Evolutionary conservation across 2,329 filamentous ascomycete genomes (phyloP).

Genomic region (Ascomycota sp.): DNA sequence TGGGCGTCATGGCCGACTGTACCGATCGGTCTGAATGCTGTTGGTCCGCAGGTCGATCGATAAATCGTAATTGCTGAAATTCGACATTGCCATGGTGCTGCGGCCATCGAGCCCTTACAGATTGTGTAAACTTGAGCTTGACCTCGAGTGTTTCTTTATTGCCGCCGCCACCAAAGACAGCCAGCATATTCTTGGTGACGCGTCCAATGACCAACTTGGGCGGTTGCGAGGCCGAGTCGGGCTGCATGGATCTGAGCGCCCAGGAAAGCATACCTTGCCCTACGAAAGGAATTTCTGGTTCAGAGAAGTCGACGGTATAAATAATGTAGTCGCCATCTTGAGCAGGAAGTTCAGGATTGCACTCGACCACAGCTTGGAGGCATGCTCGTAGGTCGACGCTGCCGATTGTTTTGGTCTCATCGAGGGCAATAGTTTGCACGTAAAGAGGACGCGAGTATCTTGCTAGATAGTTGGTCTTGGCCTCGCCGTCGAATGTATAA

Average conservation of each 20-base stretch:
- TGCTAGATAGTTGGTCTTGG: constrained; percentile 75
- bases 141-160: constrained; percentile 82
- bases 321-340: constrained; percentile 76
- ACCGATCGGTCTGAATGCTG: constrained; percentile 5
- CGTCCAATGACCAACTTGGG: constrained; percentile 70
- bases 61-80: background rate
- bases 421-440: constrained; percentile 61
- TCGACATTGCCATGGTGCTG: constrained; percentile 8
- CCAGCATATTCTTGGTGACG: constrained; percentile 69
- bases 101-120: constrained; percentile 33
- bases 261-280: constrained; percentile 91
- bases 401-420: constrained; percentile 65
- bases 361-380: constrained; percentile 55
- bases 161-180: constrained; percentile 66
- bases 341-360: constrained; percentile 63
- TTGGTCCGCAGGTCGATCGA: constrained; percentile 3
- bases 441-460: constrained; percentile 62
- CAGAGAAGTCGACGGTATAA: constrained; percentile 91
- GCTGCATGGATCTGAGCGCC: constrained; percentile 34
- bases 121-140: constrained; percentile 65
- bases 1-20: constrained; percentile 22
- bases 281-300: constrained; percentile 79
- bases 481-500: constrained; percentile 84
- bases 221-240: constrained; percentile 26
- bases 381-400: constrained; percentile 75